Conservation (phyloP, 306 rosid genomes). For the Trichosanthes truncata region DNA sequence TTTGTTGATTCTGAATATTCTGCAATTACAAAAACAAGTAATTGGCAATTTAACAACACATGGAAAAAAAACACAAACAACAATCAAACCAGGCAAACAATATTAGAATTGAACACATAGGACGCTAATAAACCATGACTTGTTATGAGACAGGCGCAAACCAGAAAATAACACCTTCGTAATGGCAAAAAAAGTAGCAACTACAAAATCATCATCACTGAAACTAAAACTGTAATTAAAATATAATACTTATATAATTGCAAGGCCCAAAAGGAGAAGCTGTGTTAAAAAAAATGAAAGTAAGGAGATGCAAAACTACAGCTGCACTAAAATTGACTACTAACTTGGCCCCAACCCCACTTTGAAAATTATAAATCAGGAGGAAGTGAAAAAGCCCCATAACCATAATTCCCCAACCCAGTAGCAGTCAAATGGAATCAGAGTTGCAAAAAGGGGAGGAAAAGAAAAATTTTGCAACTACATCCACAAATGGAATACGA, state of each 20-base stretch:
- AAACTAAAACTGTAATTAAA: neutral
- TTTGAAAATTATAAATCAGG: neutral
- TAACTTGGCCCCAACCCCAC: neutral
- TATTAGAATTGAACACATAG: neutral
- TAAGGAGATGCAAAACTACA: neutral
- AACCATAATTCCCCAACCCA: neutral
- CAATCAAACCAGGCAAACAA: neutral
- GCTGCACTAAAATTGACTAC: neutral
- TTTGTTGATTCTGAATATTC: neutral
- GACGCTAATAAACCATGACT: neutral
- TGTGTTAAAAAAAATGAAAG: neutral
- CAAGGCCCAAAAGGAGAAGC: neutral
- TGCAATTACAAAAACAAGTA: neutral
- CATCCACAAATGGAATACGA: neutral
- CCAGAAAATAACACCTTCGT: neutral
- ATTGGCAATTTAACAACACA: neutral
- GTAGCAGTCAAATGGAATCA: neutral
- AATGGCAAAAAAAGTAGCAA: neutral
- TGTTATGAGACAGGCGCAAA: neutral
- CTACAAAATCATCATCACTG: neutral
- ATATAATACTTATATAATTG: neutral
- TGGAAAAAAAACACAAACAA: neutral
- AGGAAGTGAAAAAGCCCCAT: neutral
- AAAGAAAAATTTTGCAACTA: neutral
- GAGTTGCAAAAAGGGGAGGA: neutral